Evolutionary conservation across 1,284 basidiomycete species (phyloP), one percentile per base, ranked within the genome.

Genomic region (Trichosporon faecale): DNA sequence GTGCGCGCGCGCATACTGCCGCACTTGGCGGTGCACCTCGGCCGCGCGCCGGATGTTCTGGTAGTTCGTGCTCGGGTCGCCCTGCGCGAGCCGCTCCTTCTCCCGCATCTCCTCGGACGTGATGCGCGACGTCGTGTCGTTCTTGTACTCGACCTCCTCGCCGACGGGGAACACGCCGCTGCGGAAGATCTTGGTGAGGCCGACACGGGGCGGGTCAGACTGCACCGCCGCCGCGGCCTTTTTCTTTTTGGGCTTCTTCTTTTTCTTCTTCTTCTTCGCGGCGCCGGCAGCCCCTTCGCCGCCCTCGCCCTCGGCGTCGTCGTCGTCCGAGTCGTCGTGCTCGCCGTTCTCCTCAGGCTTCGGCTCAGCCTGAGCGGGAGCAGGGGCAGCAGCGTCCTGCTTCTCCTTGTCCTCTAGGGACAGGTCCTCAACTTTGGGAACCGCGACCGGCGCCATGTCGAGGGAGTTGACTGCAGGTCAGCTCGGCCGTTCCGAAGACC

Each of bases 1-100:
- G 73, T 86, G 86, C 79, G 89, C 89, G 76, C 90, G 89, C 3
- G 93, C 95, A 79, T 93, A 89, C 71, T 81, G 74, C 68, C 97
- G 91, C 70, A 97, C 96, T 83, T 94, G 92, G 63, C 95, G 88
- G 82, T 99, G 97, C n/a, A 95, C 95, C 84, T 99, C 96, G 27
- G 93, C 93, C 35, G 91, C 97, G 70, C 91, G 88, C 65, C 97
- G 90, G 79, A 98, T 95, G 79, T 89, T 89, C 76, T 93, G 89
- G 84, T 99, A 99, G 0, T 89, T 95, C 63, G 86, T 85, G 74
- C 91, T 89, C 5, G 92, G 91, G 80, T 95, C 92, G 77, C 91
- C 91, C 79, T 90, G 88, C 3, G 86, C 87, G 76, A 91, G 84
- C 68, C 89, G 88, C 82, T 99, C 97, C 57, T 89, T 84, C 78